Percentiles rank a stretch among this genome's conserved stretches.
Conservation (phyloP, 2,329 filamentous ascomycete genomes). For the Phaeosphaeriaceae sp. region DNA sequence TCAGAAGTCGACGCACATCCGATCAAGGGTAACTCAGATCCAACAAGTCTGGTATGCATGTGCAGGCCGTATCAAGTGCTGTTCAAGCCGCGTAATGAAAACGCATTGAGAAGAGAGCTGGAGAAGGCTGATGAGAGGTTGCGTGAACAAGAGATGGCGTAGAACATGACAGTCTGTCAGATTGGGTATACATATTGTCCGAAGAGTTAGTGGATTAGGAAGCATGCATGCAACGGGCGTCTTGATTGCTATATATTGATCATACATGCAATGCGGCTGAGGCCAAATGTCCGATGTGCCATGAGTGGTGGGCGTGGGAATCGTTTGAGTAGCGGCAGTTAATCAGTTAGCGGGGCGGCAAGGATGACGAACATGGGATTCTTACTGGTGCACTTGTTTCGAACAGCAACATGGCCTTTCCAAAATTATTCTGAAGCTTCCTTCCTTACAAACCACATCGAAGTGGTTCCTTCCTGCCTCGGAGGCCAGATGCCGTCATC, state of each 20-base stretch:
- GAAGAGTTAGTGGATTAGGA: not conserved
- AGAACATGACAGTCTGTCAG: not conserved
- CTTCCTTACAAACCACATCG: too few species aligned
- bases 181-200: not conserved
- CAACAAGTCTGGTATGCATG: conserved; percentile 68
- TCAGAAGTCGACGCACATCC: conserved; percentile 66
- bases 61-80: conserved; percentile 64
- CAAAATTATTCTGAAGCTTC: not conserved
- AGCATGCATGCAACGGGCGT: not conserved
- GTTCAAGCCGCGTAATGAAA: conserved; percentile 63
- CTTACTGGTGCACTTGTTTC: too few species aligned
- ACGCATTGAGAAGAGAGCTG: conserved; percentile 54
- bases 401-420: conserved; percentile 16
- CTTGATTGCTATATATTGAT: not conserved
- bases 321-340: not conserved
- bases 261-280: not conserved
- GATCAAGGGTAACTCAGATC: conserved; percentile 65
- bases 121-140: conserved; percentile 37
- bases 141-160: conserved; percentile 19
- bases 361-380: not conserved
- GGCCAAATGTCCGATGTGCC: not conserved
- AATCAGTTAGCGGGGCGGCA: not conserved
- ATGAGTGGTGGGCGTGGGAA: not conserved
- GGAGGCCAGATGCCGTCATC: not conserved
- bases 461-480: not conserved